phyloP scores from a whole-genome alignment of 1,139 yeast species.

The Protomyces arabidopsidicola region DNA sequence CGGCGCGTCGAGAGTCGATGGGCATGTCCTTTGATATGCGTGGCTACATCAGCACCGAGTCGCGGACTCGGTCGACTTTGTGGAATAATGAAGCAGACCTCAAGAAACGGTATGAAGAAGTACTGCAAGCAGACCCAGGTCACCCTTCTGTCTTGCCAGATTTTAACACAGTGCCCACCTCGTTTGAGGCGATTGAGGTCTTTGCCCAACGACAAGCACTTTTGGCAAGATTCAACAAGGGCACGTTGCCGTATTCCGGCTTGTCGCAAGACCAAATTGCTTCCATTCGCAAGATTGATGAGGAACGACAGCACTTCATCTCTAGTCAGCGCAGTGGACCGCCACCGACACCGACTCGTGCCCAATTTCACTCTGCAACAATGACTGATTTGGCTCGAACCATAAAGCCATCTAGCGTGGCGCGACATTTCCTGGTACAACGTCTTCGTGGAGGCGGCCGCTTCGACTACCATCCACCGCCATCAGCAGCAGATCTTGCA shows the following conservation, averaged over 20 bases:
- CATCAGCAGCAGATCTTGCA: not conserved
- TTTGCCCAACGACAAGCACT: slow-evolving; percentile 1
- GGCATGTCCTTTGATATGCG: slow-evolving; percentile 7
- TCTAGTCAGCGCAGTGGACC: not conserved
- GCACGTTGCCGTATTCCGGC: not conserved
- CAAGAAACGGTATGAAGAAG: slow-evolving; percentile 1
- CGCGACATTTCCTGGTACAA: not conserved
- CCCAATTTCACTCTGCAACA: not conserved
- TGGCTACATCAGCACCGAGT: not conserved
- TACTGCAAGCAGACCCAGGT: not conserved
- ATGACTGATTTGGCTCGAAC: not conserved
- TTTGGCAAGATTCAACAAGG: not conserved
- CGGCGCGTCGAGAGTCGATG: slow-evolving; percentile 47
- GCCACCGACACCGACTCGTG: not conserved
- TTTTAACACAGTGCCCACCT: not conserved
- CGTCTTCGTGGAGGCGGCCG: not conserved
- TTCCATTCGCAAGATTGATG: not conserved
- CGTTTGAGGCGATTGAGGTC: slow-evolving; percentile 15
- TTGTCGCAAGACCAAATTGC: not conserved
- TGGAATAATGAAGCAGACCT: slow-evolving; percentile 28
- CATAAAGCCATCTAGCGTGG: not conserved
- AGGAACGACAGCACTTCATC: not conserved
- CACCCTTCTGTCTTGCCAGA: not conserved
- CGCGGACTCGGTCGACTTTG: not conserved
- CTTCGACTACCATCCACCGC: not conserved